Base-by-base conservation (phyloP, 179 eudicot species). In the Camellia oleifera region DNA sequence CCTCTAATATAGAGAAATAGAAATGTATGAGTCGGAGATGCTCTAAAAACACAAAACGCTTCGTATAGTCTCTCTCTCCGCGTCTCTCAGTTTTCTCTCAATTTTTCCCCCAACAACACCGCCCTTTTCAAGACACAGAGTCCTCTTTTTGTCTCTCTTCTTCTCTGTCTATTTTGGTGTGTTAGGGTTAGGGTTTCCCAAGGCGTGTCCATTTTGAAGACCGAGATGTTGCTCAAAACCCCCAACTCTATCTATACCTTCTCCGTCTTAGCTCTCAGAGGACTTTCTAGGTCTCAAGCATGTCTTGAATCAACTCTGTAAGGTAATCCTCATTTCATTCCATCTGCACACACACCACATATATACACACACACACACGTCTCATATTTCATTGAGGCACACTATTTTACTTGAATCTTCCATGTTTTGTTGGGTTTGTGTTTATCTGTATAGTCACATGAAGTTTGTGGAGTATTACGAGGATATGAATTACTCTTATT, bases 151-250 rank as follows among this genome's bases (percentile, higher is more conserved):
- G 40, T 32, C 70, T 78, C 75, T 32, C 48, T 61, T 75, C 64
- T 61, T 68, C 58, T 68, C 62, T 69, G 64, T 69, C 17, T 78
- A 57, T 77, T 74, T 67, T 79, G 72, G 8, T 12, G 4, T 67
- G 48, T 83, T 85, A 89, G 90, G 92, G 89, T 87, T 90, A 86
- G 90, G 91, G 88, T 85, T 89, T 86, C 52, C 76, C 69, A 83
- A 32, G 69, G 53, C 78, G 78, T 67, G 75, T 82, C 69, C 23
- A 45, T 81, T 70, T 72, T 60, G 73, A 67, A 45, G 44, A 18
- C 45, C 32, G 42, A 75, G 26, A 88, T 84, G 86, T 70, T 79
- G 80, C 77, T 71, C 77, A 50, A 67, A 67, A 69, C 82, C 5
- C 71, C 71, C 68, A 70, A 78, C 72, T 65, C 85, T 69, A 70